Evolutionary conservation across 2,329 filamentous ascomycete species (phyloP).

Genomic region (Penicillium sp.): DNA sequence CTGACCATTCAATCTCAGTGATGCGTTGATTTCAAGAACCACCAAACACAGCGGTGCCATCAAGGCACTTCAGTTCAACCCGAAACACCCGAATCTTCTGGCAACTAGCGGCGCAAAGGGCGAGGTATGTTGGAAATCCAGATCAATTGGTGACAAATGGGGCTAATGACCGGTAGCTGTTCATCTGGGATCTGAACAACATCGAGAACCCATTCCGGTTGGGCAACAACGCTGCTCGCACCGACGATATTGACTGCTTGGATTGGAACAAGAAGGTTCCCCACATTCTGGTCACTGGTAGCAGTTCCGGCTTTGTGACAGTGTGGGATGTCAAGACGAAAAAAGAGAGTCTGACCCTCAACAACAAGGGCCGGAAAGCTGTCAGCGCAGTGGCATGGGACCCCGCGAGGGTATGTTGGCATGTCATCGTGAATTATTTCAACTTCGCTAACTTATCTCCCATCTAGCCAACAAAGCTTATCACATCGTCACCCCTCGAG

Average conservation of each 20-base stretch:
- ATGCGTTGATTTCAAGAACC: slow-evolving; percentile 80
- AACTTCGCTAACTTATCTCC: slow-evolving; percentile 14
- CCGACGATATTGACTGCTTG: slow-evolving; percentile 91
- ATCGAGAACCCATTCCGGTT: slow-evolving; percentile 81
- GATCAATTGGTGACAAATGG: neutral
- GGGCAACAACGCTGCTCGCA: slow-evolving; percentile 79
- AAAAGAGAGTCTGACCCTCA: slow-evolving; percentile 93
- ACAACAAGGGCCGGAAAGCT: slow-evolving; percentile 81
- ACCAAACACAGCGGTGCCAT: slow-evolving; percentile 88
- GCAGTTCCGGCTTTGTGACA: slow-evolving; percentile 88
- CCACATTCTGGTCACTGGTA: slow-evolving; percentile 92
- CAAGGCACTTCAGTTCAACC: slow-evolving; percentile 96
- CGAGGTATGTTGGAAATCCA: slow-evolving; percentile 47
- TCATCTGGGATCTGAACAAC: slow-evolving; percentile 91
- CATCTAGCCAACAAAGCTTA: slow-evolving; percentile 71
- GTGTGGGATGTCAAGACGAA: slow-evolving; percentile 99
- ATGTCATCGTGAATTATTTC: neutral
- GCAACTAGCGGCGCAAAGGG: slow-evolving; percentile 92
- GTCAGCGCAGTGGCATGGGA: slow-evolving; percentile 98
- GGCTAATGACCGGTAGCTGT: slow-evolving; percentile 53
- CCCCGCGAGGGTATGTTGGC: slow-evolving; percentile 64
- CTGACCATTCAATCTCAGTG: slow-evolving; percentile 41
- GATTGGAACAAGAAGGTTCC: slow-evolving; percentile 99
- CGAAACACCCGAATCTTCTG: slow-evolving; percentile 81
- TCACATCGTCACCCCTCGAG: slow-evolving; percentile 88